Conservation (phyloP, 306 rosid genomes). For the Urtica urens region DNA sequence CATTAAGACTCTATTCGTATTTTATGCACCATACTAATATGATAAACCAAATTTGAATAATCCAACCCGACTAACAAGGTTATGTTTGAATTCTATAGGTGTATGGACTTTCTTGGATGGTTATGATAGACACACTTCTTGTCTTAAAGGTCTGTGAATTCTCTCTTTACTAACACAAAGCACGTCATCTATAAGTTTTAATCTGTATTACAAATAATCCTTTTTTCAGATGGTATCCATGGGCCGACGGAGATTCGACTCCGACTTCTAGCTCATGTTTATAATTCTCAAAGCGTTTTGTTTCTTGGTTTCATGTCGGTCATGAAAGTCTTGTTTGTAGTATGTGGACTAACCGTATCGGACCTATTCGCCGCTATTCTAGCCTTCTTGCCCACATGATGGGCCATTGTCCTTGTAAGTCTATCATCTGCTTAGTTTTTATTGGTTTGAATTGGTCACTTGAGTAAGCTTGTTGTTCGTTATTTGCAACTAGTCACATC, state of each 20-base stretch:
- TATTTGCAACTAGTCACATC: too few species aligned
- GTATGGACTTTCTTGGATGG: conserved; percentile 83
- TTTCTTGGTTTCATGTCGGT: conserved; percentile 80
- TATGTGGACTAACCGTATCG: conserved; percentile 65
- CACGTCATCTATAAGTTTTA: not conserved
- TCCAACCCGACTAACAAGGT: conserved; percentile 19
- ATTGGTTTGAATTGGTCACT: too few species aligned
- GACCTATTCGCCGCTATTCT: conserved; percentile 77
- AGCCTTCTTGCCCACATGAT: conserved; percentile 88
- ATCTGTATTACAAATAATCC: too few species aligned
- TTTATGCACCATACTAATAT: conserved; percentile 5
- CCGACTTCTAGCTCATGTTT: conserved; percentile 84
- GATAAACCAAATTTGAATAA: conserved; percentile 6
- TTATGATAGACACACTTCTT: conserved; percentile 47
- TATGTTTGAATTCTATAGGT: conserved; percentile 39
- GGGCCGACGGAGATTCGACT: conserved; percentile 80
- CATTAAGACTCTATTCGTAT: conserved; percentile 57
- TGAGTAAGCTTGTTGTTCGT: too few species aligned
- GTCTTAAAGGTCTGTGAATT: conserved; percentile 58
- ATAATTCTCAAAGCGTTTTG: conserved; percentile 78
- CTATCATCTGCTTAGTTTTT: not conserved
- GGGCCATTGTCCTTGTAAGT: conserved; percentile 83
- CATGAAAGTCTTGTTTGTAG: conserved; percentile 75
- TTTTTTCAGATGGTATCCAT: conserved; percentile 69
- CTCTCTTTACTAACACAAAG: not conserved